phyloP scores from a whole-genome alignment of 345 rosid genomes.

The Gossypium mustelinum region DNA sequence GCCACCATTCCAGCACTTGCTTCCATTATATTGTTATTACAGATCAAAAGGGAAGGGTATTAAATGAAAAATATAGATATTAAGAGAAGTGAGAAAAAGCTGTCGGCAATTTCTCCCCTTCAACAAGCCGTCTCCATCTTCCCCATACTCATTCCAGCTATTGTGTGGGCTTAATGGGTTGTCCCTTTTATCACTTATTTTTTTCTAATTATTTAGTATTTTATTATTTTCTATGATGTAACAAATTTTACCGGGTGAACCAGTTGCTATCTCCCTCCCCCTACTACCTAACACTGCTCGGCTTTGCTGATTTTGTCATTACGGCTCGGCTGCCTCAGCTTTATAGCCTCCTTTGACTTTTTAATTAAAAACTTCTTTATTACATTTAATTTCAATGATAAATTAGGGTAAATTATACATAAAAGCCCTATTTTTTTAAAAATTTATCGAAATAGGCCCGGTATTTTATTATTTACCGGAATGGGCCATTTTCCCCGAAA shows the following conservation, averaged over 20 bases:
- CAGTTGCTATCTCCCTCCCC: background rate
- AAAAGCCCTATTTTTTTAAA: too few relatives aligned
- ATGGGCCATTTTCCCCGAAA: too few relatives aligned
- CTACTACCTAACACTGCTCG: background rate
- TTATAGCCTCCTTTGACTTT: background rate
- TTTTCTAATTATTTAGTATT: background rate
- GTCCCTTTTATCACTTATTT: background rate
- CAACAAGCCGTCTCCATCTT: conserved; percentile 53
- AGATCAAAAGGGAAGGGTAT: conserved; percentile 10
- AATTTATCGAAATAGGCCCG: too few relatives aligned
- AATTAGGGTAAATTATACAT: too few relatives aligned
- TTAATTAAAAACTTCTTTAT: background rate
- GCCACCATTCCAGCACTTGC: conserved; percentile 93
- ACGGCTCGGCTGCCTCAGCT: background rate
- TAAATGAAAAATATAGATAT: background rate
- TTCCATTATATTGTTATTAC: conserved; percentile 46
- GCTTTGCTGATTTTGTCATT: background rate
- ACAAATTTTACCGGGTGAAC: background rate
- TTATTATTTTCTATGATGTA: background rate
- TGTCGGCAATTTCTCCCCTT: conserved; percentile 32
- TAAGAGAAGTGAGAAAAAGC: background rate
- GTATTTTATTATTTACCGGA: too few relatives aligned
- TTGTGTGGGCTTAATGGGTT: background rate
- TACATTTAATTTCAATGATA: too few relatives aligned
- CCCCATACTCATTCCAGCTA: conserved; percentile 19